Percentiles rank a stretch among this genome's conserved stretches.
Conservation (phyloP, 2,329 filamentous ascomycete species). For the Fusarium kyushuense region DNA sequence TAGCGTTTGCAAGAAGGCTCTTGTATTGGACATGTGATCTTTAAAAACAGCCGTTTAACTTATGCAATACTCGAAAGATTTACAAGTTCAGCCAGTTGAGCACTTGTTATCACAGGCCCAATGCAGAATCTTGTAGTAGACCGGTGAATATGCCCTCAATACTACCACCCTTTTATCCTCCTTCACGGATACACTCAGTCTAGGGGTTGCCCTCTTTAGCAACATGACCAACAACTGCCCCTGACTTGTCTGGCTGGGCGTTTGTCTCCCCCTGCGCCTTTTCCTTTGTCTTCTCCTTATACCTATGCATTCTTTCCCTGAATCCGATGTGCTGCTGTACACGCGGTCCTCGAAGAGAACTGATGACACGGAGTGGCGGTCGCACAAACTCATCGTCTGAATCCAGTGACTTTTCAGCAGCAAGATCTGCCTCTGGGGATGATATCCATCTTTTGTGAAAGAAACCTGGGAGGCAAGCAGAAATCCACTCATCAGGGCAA, state of each 20-base stretch:
- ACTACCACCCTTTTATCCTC: background rate
- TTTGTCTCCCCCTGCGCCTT: constrained; percentile 20
- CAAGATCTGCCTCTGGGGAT: constrained; percentile 29
- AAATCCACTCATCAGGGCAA: constrained; percentile 73
- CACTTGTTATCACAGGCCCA: background rate
- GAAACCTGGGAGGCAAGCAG: constrained; percentile 47
- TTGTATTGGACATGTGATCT: background rate
- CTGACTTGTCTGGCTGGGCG: constrained; percentile 4
- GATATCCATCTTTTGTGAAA: constrained; percentile 47
- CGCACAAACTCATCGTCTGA: constrained; percentile 43
- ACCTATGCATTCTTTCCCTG: constrained; percentile 45
- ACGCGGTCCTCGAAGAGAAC: constrained; percentile 49
- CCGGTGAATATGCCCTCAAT: background rate
- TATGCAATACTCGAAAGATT: background rate
- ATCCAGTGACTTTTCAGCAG: constrained; percentile 28
- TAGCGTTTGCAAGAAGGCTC: too few species aligned
- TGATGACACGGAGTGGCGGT: constrained; percentile 48
- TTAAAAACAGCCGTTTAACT: background rate
- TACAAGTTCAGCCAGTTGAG: background rate
- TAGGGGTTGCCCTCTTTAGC: constrained; percentile 6
- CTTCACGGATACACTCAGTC: constrained; percentile 1
- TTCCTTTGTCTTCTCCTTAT: constrained; percentile 47
- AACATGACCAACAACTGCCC: constrained; percentile 18
- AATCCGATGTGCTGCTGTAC: constrained; percentile 51
- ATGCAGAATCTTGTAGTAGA: background rate